Evolutionary conservation across 768 basidiomycete species (phyloP).

Genomic region (Leccinum ochraceum): DNA sequence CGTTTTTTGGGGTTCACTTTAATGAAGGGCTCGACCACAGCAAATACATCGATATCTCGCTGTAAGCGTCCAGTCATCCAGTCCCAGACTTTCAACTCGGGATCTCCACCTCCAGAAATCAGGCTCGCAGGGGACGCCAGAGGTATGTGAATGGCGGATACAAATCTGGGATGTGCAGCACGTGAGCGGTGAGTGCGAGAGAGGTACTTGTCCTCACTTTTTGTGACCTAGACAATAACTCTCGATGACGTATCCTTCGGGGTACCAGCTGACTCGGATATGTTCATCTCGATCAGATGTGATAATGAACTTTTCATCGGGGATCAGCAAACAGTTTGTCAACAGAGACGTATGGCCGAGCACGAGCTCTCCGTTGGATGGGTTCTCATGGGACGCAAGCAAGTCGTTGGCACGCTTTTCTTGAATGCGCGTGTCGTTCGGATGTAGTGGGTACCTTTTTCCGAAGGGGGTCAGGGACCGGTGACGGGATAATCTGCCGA

Average conservation of each 20-base stretch:
- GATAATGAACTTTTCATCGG: slow-evolving; percentile 72
- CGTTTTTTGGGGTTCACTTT: slow-evolving; percentile 34
- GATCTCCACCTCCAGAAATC: slow-evolving; percentile 89
- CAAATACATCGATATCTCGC: slow-evolving; percentile 52
- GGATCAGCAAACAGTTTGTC: slow-evolving; percentile 67
- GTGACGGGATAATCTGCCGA: not conserved
- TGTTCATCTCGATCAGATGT: slow-evolving; percentile 97
- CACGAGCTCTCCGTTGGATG: slow-evolving; percentile 66
- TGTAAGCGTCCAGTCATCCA: slow-evolving; percentile 65
- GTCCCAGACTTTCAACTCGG: slow-evolving; percentile 74
- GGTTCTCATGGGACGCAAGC: slow-evolving; percentile 64
- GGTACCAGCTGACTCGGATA: slow-evolving; percentile 88
- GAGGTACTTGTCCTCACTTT: slow-evolving; percentile 50
- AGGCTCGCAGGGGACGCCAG: slow-evolving; percentile 46
- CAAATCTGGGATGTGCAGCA: slow-evolving; percentile 53
- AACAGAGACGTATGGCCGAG: slow-evolving; percentile 90
- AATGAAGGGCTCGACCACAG: slow-evolving; percentile 50
- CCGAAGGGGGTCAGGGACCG: not conserved
- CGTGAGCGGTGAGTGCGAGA: slow-evolving; percentile 4
- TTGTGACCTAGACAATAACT: slow-evolving; percentile 83
- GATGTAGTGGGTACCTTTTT: slow-evolving; percentile 62
- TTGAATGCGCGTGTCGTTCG: slow-evolving; percentile 8
- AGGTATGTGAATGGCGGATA: slow-evolving; percentile 80
- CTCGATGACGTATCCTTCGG: slow-evolving; percentile 83
- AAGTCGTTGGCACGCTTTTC: slow-evolving; percentile 35